Conservation (phyloP, 2,329 filamentous ascomycete species). For the Penicillium thymicola region DNA sequence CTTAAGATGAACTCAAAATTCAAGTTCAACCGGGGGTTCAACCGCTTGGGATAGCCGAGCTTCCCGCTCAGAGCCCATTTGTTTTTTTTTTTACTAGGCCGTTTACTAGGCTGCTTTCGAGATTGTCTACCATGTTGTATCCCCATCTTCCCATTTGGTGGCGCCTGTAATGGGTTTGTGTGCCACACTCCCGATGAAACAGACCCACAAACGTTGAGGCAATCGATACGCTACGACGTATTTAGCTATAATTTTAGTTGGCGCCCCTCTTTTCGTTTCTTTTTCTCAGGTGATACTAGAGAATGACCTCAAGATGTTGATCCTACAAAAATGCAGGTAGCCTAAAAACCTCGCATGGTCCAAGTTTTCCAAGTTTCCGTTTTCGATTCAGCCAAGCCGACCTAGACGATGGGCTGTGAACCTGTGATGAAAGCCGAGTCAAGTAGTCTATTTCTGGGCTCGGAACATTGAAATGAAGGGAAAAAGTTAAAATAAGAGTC, state of each 20-base stretch:
- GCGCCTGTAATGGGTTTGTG: conserved; percentile 2
- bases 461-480: conserved; percentile 11
- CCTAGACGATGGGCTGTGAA: background rate
- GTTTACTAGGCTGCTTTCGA: background rate
- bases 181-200: conserved; percentile 10
- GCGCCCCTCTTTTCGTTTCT: background rate
- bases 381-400: background rate
- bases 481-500: conserved; percentile 1
- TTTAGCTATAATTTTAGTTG: conserved; percentile 8
- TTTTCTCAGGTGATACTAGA: conserved; percentile 18
- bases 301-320: conserved; percentile 14
- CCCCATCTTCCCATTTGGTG: conserved; percentile 8
- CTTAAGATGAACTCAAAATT: background rate
- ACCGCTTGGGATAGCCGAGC: conserved; percentile 22
- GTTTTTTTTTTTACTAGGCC: background rate
- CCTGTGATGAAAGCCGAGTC: background rate
- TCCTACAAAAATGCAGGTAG: conserved; percentile 15
- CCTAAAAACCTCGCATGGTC: background rate
- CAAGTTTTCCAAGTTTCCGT: background rate
- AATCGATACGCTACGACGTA: conserved; percentile 7
- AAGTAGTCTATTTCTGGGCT: conserved; percentile 10
- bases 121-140: conserved; percentile 7
- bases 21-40: conserved; percentile 17
- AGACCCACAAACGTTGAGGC: conserved; percentile 9
- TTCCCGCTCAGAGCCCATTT: conserved; percentile 16